Conservation (phyloP, 441 rosid genomes). For the Hura crepitans region DNA sequence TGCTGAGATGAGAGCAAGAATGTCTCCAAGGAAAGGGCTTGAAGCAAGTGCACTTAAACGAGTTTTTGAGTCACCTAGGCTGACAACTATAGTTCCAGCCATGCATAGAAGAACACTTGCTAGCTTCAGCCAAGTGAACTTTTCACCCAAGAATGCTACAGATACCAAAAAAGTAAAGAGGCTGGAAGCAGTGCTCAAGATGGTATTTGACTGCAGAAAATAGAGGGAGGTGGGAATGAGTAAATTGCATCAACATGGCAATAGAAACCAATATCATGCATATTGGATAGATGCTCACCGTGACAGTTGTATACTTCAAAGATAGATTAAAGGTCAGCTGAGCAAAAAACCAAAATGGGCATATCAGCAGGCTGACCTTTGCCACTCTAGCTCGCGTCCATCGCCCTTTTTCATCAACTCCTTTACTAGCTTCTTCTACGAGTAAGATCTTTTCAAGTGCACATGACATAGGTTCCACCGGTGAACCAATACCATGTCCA, state of each 20-base stretch:
- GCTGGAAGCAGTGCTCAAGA: constrained; percentile 85
- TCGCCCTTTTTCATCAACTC: constrained; percentile 69
- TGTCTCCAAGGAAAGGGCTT: constrained; percentile 74
- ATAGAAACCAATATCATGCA: constrained; percentile 6
- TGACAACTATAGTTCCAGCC: constrained; percentile 85
- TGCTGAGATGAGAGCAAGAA: constrained; percentile 71
- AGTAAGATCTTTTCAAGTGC: constrained; percentile 29
- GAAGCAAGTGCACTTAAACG: constrained; percentile 43
- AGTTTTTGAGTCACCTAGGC: constrained; percentile 70
- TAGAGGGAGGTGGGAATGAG: constrained; percentile 5
- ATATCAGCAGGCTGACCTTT: constrained; percentile 65
- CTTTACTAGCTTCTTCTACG: constrained; percentile 25
- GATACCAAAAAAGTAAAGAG: constrained; percentile 88
- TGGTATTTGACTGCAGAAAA: constrained; percentile 78
- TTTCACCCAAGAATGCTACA: constrained; percentile 69
- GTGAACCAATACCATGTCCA: constrained; percentile 28
- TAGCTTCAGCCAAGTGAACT: constrained; percentile 84
- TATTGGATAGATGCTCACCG: constrained; percentile 45
- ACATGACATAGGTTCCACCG: constrained; percentile 28
- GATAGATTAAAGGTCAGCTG: constrained; percentile 87
- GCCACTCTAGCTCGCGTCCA: constrained; percentile 86
- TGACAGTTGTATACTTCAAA: constrained; percentile 82
- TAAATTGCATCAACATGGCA: constrained; percentile 9
- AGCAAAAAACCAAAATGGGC: constrained; percentile 95
- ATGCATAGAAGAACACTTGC: constrained; percentile 86